Base-by-base conservation (phyloP, 2,329 filamentous ascomycete genomes). In the Macrophomina pseudophaseolina region DNA sequence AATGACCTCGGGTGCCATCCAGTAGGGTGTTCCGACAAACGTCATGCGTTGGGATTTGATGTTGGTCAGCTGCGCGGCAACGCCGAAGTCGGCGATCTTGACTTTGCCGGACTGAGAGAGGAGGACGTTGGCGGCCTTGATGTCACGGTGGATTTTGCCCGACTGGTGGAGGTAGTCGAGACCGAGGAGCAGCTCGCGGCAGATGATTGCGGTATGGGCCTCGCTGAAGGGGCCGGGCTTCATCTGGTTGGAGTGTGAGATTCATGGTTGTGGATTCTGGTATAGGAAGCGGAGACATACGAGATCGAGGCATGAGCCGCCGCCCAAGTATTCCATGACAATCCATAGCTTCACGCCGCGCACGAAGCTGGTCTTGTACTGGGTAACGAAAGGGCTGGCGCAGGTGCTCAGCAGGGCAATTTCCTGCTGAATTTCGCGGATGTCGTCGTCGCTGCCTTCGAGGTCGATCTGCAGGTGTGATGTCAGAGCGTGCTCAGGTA, bases 1-100 rank as follows among this genome's bases (percentile, higher is more conserved):
- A 77, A 98, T 98, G 62, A 98, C 94, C 81, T 98, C 94, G 7
- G 94, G 94, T 1, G 95, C 94, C 94, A 98, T 98, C 95, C 95
- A 98, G 78, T 97, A 98, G 0, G 95, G 95, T 0, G 94, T 98
- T 23, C 95, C 95, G 23, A 99, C 95, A 74, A 99, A 98, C 0
- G 95, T 99, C 79, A 98, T 94, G 65, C 95, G 89, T 78, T 97
- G 93, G 2, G 94, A 97, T 80, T 97, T 97, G 81, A 98, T 97
- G 76, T 97, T 97, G 68, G 93, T 97, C 73, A 99, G 85, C 78
- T 99, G 95, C 35, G 95, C 94, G 7, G 95, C 95, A 49, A 99
- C 95, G 68, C 95, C 95, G 76, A 99, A 99, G 80, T 99, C 94
- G 48, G 94, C 94, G 71, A 98, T 85, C 83, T 98, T 98, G 77